Base-by-base conservation (phyloP, 805 yeast species). In the Ogataea henricii region DNA sequence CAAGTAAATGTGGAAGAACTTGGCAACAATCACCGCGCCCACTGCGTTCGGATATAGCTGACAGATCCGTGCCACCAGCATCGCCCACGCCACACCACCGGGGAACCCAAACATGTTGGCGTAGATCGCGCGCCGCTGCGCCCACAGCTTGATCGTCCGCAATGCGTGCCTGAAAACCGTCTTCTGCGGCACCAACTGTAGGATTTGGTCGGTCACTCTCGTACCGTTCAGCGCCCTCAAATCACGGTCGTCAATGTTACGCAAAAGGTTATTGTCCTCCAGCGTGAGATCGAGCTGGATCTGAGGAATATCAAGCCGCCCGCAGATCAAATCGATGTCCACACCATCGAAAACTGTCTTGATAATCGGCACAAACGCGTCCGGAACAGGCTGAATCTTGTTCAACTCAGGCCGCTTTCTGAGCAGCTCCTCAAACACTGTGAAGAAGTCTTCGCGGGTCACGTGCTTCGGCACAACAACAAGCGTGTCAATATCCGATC, bases 71-170 rank as follows among this genome's bases (percentile, higher is more conserved):
- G 98, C 99, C n/a, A 91, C 97, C 34, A 94, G 68, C 97, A 94
- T 94, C 0, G 99, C 99, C 99, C 99, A 94, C 1, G 99, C 99
- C 41, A 94, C 99, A 67, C 99, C 99, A 61, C 99, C 99, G 1
- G 98, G 99, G 68, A 92, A 94, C 0, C 99, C 99, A 77, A 86
- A 89, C 38, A 94, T 86, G 63, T 94, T 94, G 6, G 89, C 97
- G 68, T 94, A 94, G 13, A 94, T 81, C 0, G 97, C 98, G 43
- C 98, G 77, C 60, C 90, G 81, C 63, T 90, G 92, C 0, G 99
- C 99, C 99, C 99, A 94, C 60, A 94, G 74, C 67, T 94, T 94
- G 54, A 94, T 87, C 13, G 96, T 91, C 54, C 99, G 74, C 48
- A 94, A 72, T 1, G 97, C 96, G 58, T 90, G 91, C 62, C 89